Conservation (phyloP, 768 basidiomycete species). For the Cystofilobasidium capitatum region DNA sequence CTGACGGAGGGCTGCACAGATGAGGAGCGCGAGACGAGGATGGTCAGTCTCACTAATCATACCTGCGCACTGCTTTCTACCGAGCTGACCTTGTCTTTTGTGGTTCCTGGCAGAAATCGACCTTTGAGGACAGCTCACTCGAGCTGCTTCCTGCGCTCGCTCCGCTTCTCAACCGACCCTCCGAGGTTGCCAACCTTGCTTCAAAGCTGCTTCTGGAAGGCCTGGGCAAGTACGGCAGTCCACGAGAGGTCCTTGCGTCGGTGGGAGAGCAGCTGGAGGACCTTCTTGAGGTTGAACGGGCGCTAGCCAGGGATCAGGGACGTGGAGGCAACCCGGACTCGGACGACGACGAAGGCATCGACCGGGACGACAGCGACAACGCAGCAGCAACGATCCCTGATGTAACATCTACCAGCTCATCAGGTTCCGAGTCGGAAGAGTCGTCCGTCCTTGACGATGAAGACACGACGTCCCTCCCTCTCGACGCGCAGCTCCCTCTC, state of each 20-base stretch:
- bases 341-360: background rate
- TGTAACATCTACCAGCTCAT: too few relatives aligned
- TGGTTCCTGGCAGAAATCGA: background rate
- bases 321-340: background rate
- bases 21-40: background rate
- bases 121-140: background rate
- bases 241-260: background rate
- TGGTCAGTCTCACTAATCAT: background rate
- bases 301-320: background rate
- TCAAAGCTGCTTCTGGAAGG: background rate
- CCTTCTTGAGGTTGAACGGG: slow-evolving; percentile 1
- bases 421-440: background rate
- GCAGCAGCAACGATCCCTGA: background rate
- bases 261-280: slow-evolving; percentile 1
- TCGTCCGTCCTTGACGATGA: background rate
- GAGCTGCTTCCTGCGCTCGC: slow-evolving; percentile 6
- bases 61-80: background rate
- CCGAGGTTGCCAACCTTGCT: background rate
- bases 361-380: background rate
- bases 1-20: slow-evolving; percentile 1
- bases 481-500: background rate
- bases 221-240: background rate
- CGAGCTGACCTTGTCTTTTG: background rate
- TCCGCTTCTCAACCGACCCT: background rate
- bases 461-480: background rate